Evolutionary conservation across 1,284 basidiomycete genomes (phyloP).

Genomic region (Stygiomarasmius scandens): DNA sequence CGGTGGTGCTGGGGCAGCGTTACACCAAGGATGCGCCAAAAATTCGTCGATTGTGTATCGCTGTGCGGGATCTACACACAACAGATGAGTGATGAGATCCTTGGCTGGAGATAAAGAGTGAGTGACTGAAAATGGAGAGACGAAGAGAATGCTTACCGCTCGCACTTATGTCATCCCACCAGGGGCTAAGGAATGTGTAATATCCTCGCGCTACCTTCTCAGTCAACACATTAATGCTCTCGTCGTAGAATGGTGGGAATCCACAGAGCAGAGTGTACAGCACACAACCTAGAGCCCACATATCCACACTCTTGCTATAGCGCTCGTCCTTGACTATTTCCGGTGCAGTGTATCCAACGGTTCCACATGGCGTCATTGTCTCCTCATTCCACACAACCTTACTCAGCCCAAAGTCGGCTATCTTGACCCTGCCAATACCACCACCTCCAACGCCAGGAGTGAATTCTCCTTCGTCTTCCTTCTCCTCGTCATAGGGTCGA

Average conservation of each 20-base stretch:
- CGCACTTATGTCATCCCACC: constrained; percentile 97
- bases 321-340: constrained; percentile 99
- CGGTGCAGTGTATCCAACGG: constrained; percentile 98
- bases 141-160: constrained; percentile 56
- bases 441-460: constrained; percentile 91
- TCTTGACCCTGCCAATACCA: constrained; percentile 97
- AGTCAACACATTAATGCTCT: constrained; percentile 96
- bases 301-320: constrained; percentile 98
- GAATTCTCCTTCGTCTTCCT: constrained; percentile 98
- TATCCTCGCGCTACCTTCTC: constrained; percentile 98
- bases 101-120: constrained; percentile 63
- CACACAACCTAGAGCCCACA: constrained; percentile 99
- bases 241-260: constrained; percentile 99
- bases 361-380: constrained; percentile 99
- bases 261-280: constrained; percentile 98
- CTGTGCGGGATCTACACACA: constrained; percentile 94
- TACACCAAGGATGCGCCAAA: constrained; percentile 95
- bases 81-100: constrained; percentile 92
- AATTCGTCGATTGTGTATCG: constrained; percentile 99
- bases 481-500: constrained; percentile 96
- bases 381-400: constrained; percentile 99
- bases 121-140: constrained; percentile 16
- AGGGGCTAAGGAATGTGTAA: constrained; percentile 98
- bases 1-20: constrained; percentile 61
- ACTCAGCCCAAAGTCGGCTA: constrained; percentile 97